Evolutionary conservation across 352 stramenopile genomes (phyloP).

Genomic region (Phytophthora sp.): DNA sequence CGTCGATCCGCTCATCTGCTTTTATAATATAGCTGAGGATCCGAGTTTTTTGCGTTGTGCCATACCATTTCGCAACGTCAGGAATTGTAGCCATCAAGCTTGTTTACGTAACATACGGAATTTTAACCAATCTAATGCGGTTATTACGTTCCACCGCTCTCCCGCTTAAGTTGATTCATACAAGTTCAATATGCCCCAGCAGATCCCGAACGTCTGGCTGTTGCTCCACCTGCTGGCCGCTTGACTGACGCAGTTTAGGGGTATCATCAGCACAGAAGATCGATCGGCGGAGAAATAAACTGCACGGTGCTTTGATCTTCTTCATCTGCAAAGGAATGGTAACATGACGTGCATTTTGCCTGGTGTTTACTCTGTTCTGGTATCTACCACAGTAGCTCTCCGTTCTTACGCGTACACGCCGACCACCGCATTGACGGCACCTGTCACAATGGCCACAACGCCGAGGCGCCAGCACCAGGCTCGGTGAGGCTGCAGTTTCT

Average conservation of each 20-base stretch:
- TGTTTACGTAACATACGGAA: conserved; percentile 20
- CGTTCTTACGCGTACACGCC: conserved; percentile 44
- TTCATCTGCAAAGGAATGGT: no score
- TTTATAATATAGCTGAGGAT: not conserved
- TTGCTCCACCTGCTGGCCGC: conserved; percentile 11
- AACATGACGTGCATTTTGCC: not conserved
- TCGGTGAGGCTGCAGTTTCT: conserved; percentile 52
- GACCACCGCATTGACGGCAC: conserved; percentile 51
- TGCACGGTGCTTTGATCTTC: no score
- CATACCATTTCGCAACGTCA: not conserved
- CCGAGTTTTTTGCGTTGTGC: conserved; percentile 8
- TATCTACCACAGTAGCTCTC: not conserved
- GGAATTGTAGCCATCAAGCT: conserved; percentile 11
- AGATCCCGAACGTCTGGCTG: conserved; percentile 23
- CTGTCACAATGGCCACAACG: conserved; percentile 45
- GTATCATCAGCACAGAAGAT: conserved; percentile 4
- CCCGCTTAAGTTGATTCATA: conserved; percentile 21
- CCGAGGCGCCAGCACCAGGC: conserved; percentile 45
- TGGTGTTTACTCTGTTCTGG: conserved; percentile 6
- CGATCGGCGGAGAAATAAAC: no score
- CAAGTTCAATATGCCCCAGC: conserved; percentile 11
- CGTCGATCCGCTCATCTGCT: conserved; percentile 31
- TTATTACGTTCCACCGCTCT: conserved; percentile 12
- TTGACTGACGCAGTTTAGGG: conserved; percentile 28
- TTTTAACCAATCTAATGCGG: conserved; percentile 35